A percentile compares a stretch with the other conserved stretches of the same genome.
These are phyloP conservation scores for Russula brevipes DNA, from an alignment of 768 basidiomycete species.

Conservation along the genomic window DNA sequence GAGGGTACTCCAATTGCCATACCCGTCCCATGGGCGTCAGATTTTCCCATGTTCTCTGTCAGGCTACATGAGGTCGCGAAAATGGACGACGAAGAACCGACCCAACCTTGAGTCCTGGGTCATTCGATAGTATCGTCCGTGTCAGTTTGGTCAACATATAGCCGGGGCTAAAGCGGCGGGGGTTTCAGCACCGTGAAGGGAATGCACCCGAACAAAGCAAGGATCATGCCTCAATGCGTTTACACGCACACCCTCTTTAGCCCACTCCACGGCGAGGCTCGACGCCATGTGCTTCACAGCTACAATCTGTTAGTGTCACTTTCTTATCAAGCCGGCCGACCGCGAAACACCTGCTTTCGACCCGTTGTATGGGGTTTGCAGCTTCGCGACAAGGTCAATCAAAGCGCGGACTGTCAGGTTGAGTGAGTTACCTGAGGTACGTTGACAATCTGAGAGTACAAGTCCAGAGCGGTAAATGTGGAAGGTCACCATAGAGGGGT, in stretches of 20 bases:
- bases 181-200: constrained; percentile 4
- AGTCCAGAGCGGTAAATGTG: constrained; percentile 24
- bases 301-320: constrained; percentile 29
- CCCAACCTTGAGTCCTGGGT: constrained; percentile 68
- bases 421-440: constrained; percentile 61
- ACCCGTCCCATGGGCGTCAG: constrained; percentile 85
- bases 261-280: constrained; percentile 94
- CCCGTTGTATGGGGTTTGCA: constrained; percentile 93
- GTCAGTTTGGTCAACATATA: constrained; percentile 94
- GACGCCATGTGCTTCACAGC: constrained; percentile 93
- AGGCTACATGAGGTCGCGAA: constrained; percentile 11
- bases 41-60: constrained; percentile 75
- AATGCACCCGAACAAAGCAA: background rate
- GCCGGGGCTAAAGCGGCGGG: constrained; percentile 55
- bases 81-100: constrained; percentile 4
- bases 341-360: constrained; percentile 73
- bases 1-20: constrained; percentile 29
- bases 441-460: constrained; percentile 63
- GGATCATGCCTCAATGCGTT: constrained; percentile 63
- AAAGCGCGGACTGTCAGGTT: background rate
- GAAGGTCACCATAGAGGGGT: background rate
- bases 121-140: constrained; percentile 68
- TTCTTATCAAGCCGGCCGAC: background rate
- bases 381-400: constrained; percentile 35
- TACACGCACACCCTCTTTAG: constrained; percentile 80